These are phyloP conservation scores for Typha latifolia DNA, from an alignment of 176 grass and related monocot genomes.

Conservation along the genomic window DNA sequence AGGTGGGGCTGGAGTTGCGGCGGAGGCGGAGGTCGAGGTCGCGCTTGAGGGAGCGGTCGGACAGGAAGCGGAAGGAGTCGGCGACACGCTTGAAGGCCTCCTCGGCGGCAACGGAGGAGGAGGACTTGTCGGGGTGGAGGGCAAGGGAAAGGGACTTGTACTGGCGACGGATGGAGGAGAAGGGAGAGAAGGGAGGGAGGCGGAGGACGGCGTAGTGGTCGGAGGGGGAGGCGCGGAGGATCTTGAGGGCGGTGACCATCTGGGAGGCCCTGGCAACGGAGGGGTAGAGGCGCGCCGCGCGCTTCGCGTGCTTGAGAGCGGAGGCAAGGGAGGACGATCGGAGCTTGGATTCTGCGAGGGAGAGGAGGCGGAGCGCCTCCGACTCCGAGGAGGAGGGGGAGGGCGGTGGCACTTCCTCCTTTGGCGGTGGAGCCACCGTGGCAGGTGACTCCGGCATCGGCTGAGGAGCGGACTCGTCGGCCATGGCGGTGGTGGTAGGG, in stretches of 20 bases:
- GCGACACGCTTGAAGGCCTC: constrained; percentile 52
- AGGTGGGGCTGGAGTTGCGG: constrained; percentile 19
- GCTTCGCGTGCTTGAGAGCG: constrained; percentile 62
- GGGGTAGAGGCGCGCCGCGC: constrained; percentile 41
- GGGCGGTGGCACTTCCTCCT: neutral
- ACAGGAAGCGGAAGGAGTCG: constrained; percentile 49
- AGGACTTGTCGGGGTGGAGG: constrained; percentile 27
- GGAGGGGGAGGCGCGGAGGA: constrained; percentile 47
- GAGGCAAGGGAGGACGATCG: constrained; percentile 25
- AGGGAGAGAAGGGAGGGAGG: constrained; percentile 17
- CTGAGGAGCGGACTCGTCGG: constrained; percentile 8
- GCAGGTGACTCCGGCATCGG: neutral
- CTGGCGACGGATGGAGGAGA: constrained; percentile 32
- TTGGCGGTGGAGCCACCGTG: neutral
- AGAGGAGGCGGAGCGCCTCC: constrained; percentile 27
- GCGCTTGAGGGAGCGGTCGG: constrained; percentile 21
- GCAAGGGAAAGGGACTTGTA: constrained; percentile 63
- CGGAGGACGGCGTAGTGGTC: constrained; percentile 45
- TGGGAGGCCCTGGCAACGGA: constrained; percentile 16
- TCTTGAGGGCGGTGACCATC: constrained; percentile 37
- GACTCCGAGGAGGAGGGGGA: neutral
- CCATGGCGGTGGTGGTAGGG: neutral
- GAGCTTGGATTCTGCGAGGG: constrained; percentile 51
- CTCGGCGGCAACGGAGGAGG: constrained; percentile 23
- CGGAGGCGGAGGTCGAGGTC: constrained; percentile 9